These are phyloP conservation scores for Clitoria ternatea DNA, from an alignment of 306 rosid species.

Conservation along the genomic window DNA sequence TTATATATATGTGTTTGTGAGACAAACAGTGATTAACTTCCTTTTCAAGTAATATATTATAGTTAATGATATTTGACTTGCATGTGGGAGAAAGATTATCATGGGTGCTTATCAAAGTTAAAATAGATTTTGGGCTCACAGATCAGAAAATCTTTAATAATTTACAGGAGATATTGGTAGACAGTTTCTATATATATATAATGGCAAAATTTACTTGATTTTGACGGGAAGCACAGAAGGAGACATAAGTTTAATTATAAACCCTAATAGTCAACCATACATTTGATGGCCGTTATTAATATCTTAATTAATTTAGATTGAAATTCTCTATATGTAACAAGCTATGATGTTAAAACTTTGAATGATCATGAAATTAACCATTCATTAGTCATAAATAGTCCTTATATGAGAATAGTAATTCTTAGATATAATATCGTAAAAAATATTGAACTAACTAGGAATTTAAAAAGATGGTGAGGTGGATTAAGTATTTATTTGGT, in stretches of 20 bases:
- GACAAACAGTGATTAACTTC: too few species aligned
- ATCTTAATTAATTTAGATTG: slow-evolving; percentile 11
- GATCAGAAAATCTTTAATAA: slow-evolving; percentile 9
- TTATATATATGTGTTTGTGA: too few species aligned
- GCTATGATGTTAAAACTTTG: slow-evolving; percentile 14
- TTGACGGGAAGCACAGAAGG: slow-evolving; percentile 33
- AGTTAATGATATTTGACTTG: neutral
- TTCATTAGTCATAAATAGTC: slow-evolving; percentile 6
- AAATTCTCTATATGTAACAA: slow-evolving; percentile 23
- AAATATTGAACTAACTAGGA: slow-evolving; percentile 1
- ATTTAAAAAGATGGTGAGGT: neutral
- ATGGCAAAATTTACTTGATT: slow-evolving; percentile 12
- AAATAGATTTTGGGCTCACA: neutral
- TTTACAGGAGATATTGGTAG: neutral
- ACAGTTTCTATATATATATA: neutral
- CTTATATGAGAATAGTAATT: neutral
- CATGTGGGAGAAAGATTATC: neutral
- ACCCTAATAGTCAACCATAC: slow-evolving; percentile 23
- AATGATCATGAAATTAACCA: slow-evolving; percentile 5
- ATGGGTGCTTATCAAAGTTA: neutral
- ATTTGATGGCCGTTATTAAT: slow-evolving; percentile 28
- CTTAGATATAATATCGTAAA: neutral
- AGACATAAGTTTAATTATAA: slow-evolving; percentile 21
- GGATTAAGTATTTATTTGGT: neutral
- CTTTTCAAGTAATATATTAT: neutral